These are phyloP conservation scores for Trametes sanguinea DNA, from an alignment of 768 basidiomycete species.

Conservation along the genomic window DNA sequence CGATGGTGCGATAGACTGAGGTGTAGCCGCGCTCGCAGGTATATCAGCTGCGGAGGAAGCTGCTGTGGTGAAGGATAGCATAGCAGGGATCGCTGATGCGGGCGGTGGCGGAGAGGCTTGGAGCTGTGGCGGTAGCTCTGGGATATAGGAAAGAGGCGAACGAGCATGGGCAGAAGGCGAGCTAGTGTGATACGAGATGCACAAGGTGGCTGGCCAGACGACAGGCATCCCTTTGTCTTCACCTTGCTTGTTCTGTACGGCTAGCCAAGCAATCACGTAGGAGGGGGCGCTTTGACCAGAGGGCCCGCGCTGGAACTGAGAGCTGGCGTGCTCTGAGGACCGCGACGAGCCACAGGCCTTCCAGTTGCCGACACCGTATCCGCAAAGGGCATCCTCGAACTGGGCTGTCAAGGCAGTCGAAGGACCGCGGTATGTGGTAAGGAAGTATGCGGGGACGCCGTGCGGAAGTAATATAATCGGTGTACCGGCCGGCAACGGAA, in stretches of 20 bases:
- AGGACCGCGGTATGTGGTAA: constrained; percentile 71
- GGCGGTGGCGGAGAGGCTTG: constrained; percentile 54
- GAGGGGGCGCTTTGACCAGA: constrained; percentile 21
- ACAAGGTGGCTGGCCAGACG: constrained; percentile 70
- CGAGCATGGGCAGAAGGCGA: constrained; percentile 41
- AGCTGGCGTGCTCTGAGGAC: background rate
- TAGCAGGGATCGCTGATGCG: constrained; percentile 26
- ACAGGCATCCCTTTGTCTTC: constrained; percentile 79
- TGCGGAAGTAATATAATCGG: constrained; percentile 73
- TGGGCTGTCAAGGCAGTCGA: constrained; percentile 59
- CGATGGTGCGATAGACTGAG: background rate
- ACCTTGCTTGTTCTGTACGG: constrained; percentile 74
- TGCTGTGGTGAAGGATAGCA: constrained; percentile 10
- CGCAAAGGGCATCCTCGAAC: constrained; percentile 63
- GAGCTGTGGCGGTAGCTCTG: constrained; percentile 63
- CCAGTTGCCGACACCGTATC: constrained; percentile 65
- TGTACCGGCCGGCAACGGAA: constrained; percentile 56
- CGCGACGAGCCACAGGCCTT: background rate
- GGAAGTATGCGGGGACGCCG: constrained; percentile 71
- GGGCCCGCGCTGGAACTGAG: background rate
- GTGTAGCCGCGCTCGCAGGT: constrained; percentile 2
- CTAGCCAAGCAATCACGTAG: constrained; percentile 73
- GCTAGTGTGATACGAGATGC: constrained; percentile 45
- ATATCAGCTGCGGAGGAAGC: constrained; percentile 14
- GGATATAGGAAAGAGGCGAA: constrained; percentile 53